These are phyloP conservation scores for Neofusicoccum sp. DNA, from an alignment of 2,329 filamentous ascomycete species.

Conservation along the genomic window DNA sequence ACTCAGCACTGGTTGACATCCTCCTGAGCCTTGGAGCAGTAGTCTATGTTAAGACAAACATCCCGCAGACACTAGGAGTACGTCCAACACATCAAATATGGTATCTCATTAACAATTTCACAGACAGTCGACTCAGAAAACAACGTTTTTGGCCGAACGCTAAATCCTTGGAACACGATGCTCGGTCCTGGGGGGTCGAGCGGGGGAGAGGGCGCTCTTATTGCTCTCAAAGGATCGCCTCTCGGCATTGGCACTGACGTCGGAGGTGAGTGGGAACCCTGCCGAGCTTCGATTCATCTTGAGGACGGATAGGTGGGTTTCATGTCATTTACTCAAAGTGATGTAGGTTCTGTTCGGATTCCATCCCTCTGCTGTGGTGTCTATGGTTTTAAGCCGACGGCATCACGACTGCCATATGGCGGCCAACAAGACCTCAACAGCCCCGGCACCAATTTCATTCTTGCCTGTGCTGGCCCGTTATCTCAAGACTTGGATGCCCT, in stretches of 20 bases:
- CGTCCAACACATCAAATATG: too few species aligned
- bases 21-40: conserved; percentile 48
- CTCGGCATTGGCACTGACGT: conserved; percentile 50
- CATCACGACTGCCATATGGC: conserved; percentile 40
- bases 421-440: conserved; percentile 37
- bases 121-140: conserved; percentile 50
- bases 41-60: conserved; percentile 56
- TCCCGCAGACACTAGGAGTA: conserved; percentile 54
- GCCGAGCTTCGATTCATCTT: too few species aligned
- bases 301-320: too few species aligned
- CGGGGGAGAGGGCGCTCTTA: conserved; percentile 59
- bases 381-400: conserved; percentile 36
- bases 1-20: conserved; percentile 38
- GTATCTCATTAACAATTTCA: conserved; percentile 25
- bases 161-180: conserved; percentile 56
- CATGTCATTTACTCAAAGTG: too few species aligned
- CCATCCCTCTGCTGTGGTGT: conserved; percentile 12
- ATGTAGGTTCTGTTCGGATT: conserved; percentile 33
- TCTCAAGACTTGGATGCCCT: conserved; percentile 57
- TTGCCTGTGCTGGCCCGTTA: conserved; percentile 52
- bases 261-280: too few species aligned
- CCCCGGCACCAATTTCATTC: conserved; percentile 42
- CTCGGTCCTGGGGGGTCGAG: conserved; percentile 57
- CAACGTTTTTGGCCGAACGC: conserved; percentile 55
- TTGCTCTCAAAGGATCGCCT: conserved; percentile 54